phyloP scores from a whole-genome alignment of 345 rosid species.

The Arabidopsis suecica region DNA sequence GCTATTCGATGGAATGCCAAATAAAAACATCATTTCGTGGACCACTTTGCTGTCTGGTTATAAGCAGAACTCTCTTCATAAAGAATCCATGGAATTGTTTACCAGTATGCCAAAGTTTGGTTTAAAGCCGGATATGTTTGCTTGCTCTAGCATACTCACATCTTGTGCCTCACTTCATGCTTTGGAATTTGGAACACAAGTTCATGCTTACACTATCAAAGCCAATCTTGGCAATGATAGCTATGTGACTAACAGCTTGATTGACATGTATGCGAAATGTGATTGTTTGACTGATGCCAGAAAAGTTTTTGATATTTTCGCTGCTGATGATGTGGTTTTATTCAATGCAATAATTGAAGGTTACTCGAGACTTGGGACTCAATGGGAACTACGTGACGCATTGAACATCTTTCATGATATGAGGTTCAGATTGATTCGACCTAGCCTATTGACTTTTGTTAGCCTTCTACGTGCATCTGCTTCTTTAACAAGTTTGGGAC shows the following conservation, averaged over 20 bases:
- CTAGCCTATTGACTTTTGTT: conserved; percentile 72
- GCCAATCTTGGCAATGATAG: conserved; percentile 57
- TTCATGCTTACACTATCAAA: conserved; percentile 71
- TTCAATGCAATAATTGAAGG: conserved; percentile 85
- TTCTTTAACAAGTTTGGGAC: conserved; percentile 52
- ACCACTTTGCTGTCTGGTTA: conserved; percentile 74
- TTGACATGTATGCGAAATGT: conserved; percentile 82
- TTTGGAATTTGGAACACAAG: conserved; percentile 61
- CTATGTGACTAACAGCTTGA: conserved; percentile 65
- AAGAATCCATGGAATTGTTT: conserved; percentile 63
- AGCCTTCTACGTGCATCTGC: conserved; percentile 75
- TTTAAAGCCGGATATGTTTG: conserved; percentile 63
- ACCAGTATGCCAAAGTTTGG: conserved; percentile 52
- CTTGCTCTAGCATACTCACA: conserved; percentile 71
- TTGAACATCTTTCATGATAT: conserved; percentile 61
- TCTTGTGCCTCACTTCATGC: conserved; percentile 71
- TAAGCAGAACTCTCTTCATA: conserved; percentile 64
- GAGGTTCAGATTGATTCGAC: conserved; percentile 56
- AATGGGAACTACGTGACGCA: conserved; percentile 54
- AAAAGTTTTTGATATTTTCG: conserved; percentile 56
- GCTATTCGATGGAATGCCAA: conserved; percentile 59
- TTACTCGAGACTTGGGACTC: conserved; percentile 60
- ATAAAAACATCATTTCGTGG: conserved; percentile 68
- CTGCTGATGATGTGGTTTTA: conserved; percentile 55
- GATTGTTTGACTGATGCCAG: conserved; percentile 59